A percentile compares a stretch with the other conserved stretches of the same genome.
phyloP scores from a whole-genome alignment of 2,329 filamentous ascomycete species.

The Didymosphaeria variabile region DNA sequence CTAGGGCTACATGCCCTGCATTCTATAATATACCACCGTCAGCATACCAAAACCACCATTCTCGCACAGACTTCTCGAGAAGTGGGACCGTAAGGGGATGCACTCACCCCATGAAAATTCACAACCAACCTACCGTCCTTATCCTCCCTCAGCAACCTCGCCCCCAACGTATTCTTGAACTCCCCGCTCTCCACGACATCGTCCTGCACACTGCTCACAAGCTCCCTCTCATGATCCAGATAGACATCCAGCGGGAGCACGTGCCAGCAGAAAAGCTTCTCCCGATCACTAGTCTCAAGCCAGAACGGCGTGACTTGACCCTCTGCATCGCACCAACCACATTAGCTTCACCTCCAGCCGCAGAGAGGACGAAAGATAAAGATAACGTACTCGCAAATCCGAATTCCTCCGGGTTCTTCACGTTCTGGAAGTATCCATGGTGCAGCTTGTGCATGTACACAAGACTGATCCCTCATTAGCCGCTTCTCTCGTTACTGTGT shows the following conservation, averaged over 20 bases:
- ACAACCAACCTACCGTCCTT: constrained; percentile 63
- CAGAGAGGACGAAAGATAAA: background rate
- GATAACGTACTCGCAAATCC: constrained; percentile 76
- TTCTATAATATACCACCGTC: constrained; percentile 63
- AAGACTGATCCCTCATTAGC: background rate
- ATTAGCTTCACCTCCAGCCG: background rate
- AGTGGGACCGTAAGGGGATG: background rate
- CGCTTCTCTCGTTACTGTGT: background rate
- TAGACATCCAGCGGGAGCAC: constrained; percentile 83
- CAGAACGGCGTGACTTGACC: constrained; percentile 91
- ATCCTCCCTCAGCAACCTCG: constrained; percentile 61
- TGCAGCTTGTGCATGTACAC: constrained; percentile 86
- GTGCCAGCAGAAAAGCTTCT: constrained; percentile 89
- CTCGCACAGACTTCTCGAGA: background rate
- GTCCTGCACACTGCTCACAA: constrained; percentile 54
- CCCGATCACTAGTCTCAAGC: constrained; percentile 76
- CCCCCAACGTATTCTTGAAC: constrained; percentile 59
- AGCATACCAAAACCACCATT: background rate
- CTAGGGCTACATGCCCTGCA: constrained; percentile 84
- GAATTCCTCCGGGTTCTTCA: constrained; percentile 80
- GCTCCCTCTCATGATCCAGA: constrained; percentile 70
- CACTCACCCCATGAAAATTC: constrained; percentile 70
- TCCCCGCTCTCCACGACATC: constrained; percentile 55
- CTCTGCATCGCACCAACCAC: constrained; percentile 57
- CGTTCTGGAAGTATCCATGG: constrained; percentile 74